Evolutionary conservation across 2,329 filamentous ascomycete genomes (phyloP).

Genomic region (Cladobotryum protrusum): DNA sequence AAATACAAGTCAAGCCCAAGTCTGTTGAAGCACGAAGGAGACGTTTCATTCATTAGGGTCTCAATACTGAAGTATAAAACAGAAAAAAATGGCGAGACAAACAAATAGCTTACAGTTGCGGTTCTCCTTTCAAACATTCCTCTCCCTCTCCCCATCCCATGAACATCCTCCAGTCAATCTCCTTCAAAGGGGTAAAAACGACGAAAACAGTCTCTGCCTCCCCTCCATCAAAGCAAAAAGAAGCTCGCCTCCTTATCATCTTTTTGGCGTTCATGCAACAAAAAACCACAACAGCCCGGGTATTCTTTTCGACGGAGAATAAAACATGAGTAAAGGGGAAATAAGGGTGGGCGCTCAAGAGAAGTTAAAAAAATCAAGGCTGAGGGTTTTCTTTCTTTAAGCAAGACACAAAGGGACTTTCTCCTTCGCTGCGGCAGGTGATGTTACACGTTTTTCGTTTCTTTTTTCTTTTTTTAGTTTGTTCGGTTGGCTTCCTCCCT

Average conservation of each 20-base stretch:
- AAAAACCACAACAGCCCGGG: background rate
- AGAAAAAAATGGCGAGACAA: background rate
- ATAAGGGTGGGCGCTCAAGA: constrained; percentile 1
- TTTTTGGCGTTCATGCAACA: background rate
- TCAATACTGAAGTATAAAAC: background rate
- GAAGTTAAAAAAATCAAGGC: constrained; percentile 3
- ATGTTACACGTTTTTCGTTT: no score
- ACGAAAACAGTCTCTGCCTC: no score
- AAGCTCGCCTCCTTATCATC: background rate
- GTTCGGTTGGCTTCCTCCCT: no score
- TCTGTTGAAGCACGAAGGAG: background rate
- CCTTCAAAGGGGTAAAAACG: no score
- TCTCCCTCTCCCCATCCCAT: no score
- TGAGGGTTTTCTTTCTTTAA: background rate
- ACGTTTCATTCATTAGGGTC: background rate
- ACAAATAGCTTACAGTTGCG: background rate
- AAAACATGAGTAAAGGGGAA: background rate
- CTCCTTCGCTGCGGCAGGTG: no score
- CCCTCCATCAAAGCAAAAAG: constrained; percentile 12
- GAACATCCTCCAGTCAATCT: no score
- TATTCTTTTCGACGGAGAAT: background rate
- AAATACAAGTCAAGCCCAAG: no score
- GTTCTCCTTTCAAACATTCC: background rate
- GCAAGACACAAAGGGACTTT: no score
- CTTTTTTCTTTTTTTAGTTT: no score